phyloP scores from a whole-genome alignment of 176 grass and related monocot genomes.

The Themeda triandra region DNA sequence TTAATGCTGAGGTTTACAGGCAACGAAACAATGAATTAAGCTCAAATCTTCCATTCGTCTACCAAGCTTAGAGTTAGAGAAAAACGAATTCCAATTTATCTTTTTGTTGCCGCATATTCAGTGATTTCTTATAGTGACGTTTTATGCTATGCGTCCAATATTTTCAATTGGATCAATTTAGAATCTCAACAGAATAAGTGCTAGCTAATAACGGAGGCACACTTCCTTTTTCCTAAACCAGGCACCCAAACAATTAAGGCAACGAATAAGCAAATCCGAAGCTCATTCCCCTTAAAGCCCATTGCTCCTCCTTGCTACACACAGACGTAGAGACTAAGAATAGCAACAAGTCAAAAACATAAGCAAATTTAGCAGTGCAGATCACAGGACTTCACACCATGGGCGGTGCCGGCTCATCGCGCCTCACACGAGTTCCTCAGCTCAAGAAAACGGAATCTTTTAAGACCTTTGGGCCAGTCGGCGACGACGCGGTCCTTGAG shows the following conservation, averaged over 20 bases:
- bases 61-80: neutral
- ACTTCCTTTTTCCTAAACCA: conserved; percentile 6
- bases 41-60: neutral
- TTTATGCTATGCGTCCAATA: neutral
- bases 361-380: conserved; percentile 23
- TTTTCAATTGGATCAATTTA: neutral
- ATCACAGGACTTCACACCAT: conserved; percentile 10
- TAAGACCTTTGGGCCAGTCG: conserved; percentile 69
- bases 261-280: conserved; percentile 24
- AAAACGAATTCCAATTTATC: neutral
- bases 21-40: neutral
- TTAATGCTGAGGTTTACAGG: neutral
- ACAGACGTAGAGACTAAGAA: neutral
- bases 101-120: neutral
- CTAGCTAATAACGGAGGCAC: conserved; percentile 8
- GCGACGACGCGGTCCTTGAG: conserved; percentile 76
- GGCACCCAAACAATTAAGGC: neutral
- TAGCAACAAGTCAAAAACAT: conserved; percentile 12
- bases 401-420: neutral
- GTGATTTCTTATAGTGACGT: neutral
- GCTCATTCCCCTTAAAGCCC: neutral
- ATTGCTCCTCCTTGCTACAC: neutral
- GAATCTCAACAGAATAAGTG: neutral
- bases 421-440: neutral
- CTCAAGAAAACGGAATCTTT: neutral